Base-by-base conservation (phyloP, 441 rosid species). In the Brassica balearica region DNA sequence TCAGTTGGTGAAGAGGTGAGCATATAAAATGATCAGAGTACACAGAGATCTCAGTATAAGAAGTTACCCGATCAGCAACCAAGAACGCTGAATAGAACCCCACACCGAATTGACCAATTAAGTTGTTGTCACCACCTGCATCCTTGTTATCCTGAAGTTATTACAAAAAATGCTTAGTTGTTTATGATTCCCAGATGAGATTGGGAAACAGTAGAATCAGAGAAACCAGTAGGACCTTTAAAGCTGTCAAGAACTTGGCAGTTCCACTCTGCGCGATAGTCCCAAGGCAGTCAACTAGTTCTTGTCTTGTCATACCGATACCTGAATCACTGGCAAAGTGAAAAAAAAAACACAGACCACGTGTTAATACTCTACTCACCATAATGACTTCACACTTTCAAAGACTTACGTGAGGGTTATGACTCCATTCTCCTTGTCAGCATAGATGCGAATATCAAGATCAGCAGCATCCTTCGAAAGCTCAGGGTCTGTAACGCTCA, bases 221-320 rank as follows among this genome's bases (percentile, higher is more conserved):
- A 20, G 23, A 69, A 64, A 59, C 9, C 2, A 46, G 34, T 46
- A 41, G 68, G 55, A 95, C 99, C 99, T 93, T 95, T 73, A 93
- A 10, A 14, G 99, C 96, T 86, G 90, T 87, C 80, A 93, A 79
- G 82, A 93, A 95, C 80, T 93, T 95, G 38, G 99, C 97, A 61
- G 99, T 95, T 77, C 99, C 98, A 87, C 98, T 95, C 75, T 93
- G 97, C 1, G 99, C 98, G 73, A 95, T 90, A 73, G 98, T 95
- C 61, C 98, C 98, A 69, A 95, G 98, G 80, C 98, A 91, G 73
- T 95, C 98, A 53, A 95, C 90, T 66, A 93, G 77, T 51, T 95
- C 99, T 88, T 93, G 90, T 0, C 89, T 88, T 17, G 96, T 93
- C 98, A 95, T 95, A 79, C 98, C 99, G 55, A 95, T 93, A 68